Evolutionary conservation across 148 eudicot genomes (phyloP).

Genomic region (Nepenthes gracilis): DNA sequence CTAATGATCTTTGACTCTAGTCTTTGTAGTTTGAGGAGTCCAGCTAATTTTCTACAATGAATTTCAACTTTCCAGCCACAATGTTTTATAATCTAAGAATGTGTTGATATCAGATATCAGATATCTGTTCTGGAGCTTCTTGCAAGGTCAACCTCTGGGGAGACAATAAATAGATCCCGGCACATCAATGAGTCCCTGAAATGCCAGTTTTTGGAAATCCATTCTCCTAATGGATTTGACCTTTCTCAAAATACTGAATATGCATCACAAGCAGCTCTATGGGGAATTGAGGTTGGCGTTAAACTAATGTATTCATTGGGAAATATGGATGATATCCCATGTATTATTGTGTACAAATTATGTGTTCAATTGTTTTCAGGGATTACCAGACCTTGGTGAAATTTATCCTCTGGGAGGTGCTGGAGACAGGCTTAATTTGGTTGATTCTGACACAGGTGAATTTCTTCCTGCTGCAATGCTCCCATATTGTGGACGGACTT

Average conservation of each 20-base stretch:
- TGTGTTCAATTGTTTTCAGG: constrained; percentile 39
- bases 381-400: constrained; percentile 92
- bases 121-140: constrained; percentile 66
- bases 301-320: neutral
- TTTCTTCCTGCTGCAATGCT: constrained; percentile 99
- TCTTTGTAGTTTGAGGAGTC: neutral
- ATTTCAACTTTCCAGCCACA: neutral
- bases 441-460: constrained; percentile 80
- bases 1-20: neutral
- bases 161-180: constrained; percentile 31
- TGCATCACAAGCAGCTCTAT: constrained; percentile 93
- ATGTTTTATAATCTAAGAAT: neutral
- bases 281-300: constrained; percentile 86
- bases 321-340: neutral
- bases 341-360: neutral
- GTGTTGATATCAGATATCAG: constrained; percentile 65
- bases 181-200: constrained; percentile 35
- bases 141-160: constrained; percentile 41
- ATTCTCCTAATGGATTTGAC: constrained; percentile 77
- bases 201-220: constrained; percentile 58
- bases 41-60: neutral
- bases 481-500: constrained; percentile 84
- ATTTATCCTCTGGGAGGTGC: constrained; percentile 99
- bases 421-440: constrained; percentile 96
- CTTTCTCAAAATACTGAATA: constrained; percentile 76